Conservation (phyloP, 306 rosid species). For the Parietaria judaica region DNA sequence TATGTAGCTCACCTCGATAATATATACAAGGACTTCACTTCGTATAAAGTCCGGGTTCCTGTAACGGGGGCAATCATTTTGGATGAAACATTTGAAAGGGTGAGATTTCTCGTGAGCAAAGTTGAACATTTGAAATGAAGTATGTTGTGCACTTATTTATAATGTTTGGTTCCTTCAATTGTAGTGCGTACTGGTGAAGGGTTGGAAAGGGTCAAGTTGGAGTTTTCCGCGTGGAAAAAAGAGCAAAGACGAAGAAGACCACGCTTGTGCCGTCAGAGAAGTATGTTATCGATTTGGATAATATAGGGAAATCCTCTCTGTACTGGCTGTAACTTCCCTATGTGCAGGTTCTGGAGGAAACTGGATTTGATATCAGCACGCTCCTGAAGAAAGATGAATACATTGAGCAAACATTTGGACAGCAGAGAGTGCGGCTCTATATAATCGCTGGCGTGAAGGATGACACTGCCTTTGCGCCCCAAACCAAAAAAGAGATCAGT, state of each 20-base stretch:
- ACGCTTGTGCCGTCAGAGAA: slow-evolving; percentile 94
- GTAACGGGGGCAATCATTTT: slow-evolving; percentile 96
- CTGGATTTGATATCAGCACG: slow-evolving; percentile 78
- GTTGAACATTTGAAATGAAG: not conserved
- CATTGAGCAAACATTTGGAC: slow-evolving; percentile 78
- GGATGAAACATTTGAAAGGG: slow-evolving; percentile 95
- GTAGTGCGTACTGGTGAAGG: slow-evolving; percentile 92
- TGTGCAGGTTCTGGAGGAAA: slow-evolving; percentile 86
- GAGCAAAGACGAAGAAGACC: slow-evolving; percentile 96
- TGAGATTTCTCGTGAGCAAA: slow-evolving; percentile 25
- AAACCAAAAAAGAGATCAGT: slow-evolving; percentile 95
- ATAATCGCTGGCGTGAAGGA: slow-evolving; percentile 89
- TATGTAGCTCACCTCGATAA: slow-evolving; percentile 92
- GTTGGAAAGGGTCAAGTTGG: slow-evolving; percentile 99
- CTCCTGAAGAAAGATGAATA: slow-evolving; percentile 65
- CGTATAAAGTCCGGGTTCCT: slow-evolving; percentile 95
- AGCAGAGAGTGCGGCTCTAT: slow-evolving; percentile 91
- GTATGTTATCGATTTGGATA: slow-evolving; percentile 30
- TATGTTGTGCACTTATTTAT: not conserved
- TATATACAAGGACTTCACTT: slow-evolving; percentile 93
- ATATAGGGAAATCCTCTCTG: not conserved
- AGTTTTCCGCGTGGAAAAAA: slow-evolving; percentile 99
- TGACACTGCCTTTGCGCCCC: slow-evolving; percentile 87
- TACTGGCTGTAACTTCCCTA: slow-evolving; percentile 8
- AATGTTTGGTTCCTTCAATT: slow-evolving; percentile 22